Base-by-base conservation (phyloP, 169 alveolate species). In the Cyclospora cayetanensis region DNA sequence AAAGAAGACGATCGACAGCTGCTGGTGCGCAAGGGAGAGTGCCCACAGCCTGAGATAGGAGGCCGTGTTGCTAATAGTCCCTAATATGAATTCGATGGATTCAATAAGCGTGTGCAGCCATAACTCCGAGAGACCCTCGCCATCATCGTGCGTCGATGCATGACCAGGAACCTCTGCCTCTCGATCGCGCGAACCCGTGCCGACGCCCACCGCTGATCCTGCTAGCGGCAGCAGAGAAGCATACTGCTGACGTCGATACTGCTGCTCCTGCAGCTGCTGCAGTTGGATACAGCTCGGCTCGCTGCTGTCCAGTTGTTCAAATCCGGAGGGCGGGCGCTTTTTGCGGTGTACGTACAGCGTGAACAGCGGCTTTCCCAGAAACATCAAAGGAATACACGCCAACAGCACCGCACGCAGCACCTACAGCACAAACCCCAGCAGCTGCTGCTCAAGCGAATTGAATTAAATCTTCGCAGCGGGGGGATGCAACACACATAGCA, bases 41-140 rank as follows among this genome's bases (percentile, higher is more conserved):
- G 99, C 99, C 99, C 99, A 99, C 76, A 98, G 96, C 91, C 99
- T 98, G 90, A 99, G 97, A 95, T 99, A 99, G 34, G 99, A 98
- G 29, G 99, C 99, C 27, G 99, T 99, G 95, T 99, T 99, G 84
- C 99, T 98, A 53, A 99, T 96, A 34, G 94, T 95, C 4, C 99
- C 99, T 85, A 99, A 96, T 22, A 98, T 97, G 92, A 98, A 99
- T 96, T 99, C 99, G 55, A 99, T 99, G 22, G 99, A 98, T 95
- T 99, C 99, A 85, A 99, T 99, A 50, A 97, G 83, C 22, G 60
- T 68, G 66, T 84, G 91, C 12, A 66, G 60, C 63, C 60, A 84
- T 11, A 84, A 41, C 27, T 63, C 60, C 41, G 74, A 63, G 27
- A 68, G 25, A 2, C 29, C 25, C 20, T 35, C 91, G 22, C 5